Base-by-base conservation (phyloP, 164 flowering plant genomes). In the Pachysandra terminalis region DNA sequence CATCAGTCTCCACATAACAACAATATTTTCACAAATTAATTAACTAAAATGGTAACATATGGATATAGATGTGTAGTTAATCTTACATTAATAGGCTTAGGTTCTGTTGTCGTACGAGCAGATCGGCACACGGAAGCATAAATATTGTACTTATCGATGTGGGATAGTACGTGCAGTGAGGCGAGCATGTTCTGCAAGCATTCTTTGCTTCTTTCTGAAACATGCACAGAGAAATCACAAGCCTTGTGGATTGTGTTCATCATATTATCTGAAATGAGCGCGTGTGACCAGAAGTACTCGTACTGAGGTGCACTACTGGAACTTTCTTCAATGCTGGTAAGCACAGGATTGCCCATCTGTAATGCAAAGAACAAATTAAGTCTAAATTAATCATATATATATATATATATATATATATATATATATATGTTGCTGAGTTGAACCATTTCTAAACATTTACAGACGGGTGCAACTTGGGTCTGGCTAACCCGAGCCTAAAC, bases 261-360 rank as follows among this genome's bases (percentile, higher is more conserved):
- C 3, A 72, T 19, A 48, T 82, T 73, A 17, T 82, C 84, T 0
- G 95, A 83, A 12, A 80, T 74, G 1, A 89, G 64, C 17, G 95
- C 95, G 55, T 91, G 97, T 9, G 66, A 71, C 74, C 71, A 84
- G 21, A 85, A 78, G 63, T 68, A 89, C 13, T 87, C 96, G 45
- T 67, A 82, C 87, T 32, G 37, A 32, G 37, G 37, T 32, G 37
- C 37, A 32, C 37, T 32, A 32, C 37, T 32, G 37, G 7, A 80
- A 80, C 23, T 93, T 93, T 22, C 0, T 54, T 0, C 0, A 0
- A 58, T 89, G 32, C 83, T 85, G 56, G 90, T 76, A 56, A 89
- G 79, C 69, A 75, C 86, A 12, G 89, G 89, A 76, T 91, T 91
- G 14, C 97, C 97, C 52, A 91, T 84, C 97, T 91, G 84, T 77